A percentile compares a stretch with the other conserved stretches of the same genome.
Conservation (phyloP, 345 rosid species). For the Lumnitzera racemosa region DNA sequence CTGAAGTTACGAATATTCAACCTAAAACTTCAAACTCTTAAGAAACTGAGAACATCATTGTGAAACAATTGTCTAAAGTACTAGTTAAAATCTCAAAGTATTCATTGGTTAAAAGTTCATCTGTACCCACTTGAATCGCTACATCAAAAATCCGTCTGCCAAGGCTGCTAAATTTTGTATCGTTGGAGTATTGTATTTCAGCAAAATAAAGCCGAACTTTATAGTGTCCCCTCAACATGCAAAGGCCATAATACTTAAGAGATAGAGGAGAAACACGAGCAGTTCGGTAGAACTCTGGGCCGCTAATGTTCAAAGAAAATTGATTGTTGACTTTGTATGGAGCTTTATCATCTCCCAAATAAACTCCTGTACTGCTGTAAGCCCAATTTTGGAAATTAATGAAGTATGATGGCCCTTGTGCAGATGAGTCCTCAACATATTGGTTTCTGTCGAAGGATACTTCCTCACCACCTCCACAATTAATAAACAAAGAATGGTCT, state of each 20-base stretch:
- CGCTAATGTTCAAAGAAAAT: constrained; percentile 24
- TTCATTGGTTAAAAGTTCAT: constrained; percentile 1
- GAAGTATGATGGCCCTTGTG: constrained; percentile 35
- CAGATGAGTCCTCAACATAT: constrained; percentile 41
- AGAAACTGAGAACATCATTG: background rate
- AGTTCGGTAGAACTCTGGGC: constrained; percentile 32
- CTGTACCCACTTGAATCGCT: constrained; percentile 57
- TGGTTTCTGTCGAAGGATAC: constrained; percentile 13
- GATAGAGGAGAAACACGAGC: constrained; percentile 74
- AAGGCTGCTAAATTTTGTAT: constrained; percentile 43
- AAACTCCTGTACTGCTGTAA: constrained; percentile 69
- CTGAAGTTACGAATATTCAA: background rate
- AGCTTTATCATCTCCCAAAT: constrained; percentile 1
- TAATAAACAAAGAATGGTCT: constrained; percentile 69
- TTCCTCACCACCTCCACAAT: constrained; percentile 51
- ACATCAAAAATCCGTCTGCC: constrained; percentile 73
- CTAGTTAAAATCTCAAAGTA: background rate
- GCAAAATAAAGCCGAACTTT: constrained; percentile 75
- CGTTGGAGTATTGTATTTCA: constrained; percentile 64
- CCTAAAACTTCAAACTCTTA: background rate
- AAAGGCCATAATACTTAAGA: constrained; percentile 75
- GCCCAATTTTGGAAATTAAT: constrained; percentile 35
- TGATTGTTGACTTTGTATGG: constrained; percentile 17
- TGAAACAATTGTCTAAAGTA: background rate
- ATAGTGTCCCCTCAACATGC: constrained; percentile 51